Percentiles rank a stretch among this genome's conserved stretches.
These are phyloP conservation scores for Lactifluus rugatus DNA, from an alignment of 768 basidiomycete genomes.

Conservation along the genomic window DNA sequence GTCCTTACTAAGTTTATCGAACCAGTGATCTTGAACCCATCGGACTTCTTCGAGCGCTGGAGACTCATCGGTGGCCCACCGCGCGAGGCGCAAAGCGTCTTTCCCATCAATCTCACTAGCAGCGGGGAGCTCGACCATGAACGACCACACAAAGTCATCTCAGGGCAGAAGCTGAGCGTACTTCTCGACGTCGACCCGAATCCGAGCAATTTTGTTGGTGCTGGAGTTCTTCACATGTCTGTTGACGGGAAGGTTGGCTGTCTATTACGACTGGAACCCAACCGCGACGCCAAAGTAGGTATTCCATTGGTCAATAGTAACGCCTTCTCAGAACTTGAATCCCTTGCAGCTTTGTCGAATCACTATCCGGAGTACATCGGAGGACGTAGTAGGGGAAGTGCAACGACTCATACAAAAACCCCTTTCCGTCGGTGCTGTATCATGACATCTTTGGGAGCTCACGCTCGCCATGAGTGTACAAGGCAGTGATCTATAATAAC, in stretches of 20 bases:
- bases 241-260: constrained; percentile 92
- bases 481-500: constrained; percentile 13
- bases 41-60: constrained; percentile 97
- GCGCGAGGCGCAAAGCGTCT: constrained; percentile 81
- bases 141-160: constrained; percentile 65
- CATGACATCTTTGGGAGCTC: constrained; percentile 9
- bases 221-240: constrained; percentile 95
- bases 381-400: constrained; percentile 70
- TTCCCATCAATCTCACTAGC: constrained; percentile 62
- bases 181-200: constrained; percentile 88
- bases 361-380: constrained; percentile 92
- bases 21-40: constrained; percentile 71
- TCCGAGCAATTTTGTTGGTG: constrained; percentile 84
- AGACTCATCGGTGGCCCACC: constrained; percentile 94
- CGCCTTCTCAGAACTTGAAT: background rate
- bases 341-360: constrained; percentile 69
- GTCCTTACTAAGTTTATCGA: constrained; percentile 89
- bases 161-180: constrained; percentile 67
- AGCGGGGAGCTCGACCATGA: constrained; percentile 65
- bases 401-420: constrained; percentile 40
- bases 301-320: background rate
- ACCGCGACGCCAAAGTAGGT: constrained; percentile 85
- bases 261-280: constrained; percentile 86
- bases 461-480: background rate
- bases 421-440: constrained; percentile 25